Percentiles rank a stretch among this genome's conserved stretches.
Evolutionary conservation across 2,329 filamentous ascomycete genomes (phyloP).

Genomic region (Dactylellina haptotyla): DNA sequence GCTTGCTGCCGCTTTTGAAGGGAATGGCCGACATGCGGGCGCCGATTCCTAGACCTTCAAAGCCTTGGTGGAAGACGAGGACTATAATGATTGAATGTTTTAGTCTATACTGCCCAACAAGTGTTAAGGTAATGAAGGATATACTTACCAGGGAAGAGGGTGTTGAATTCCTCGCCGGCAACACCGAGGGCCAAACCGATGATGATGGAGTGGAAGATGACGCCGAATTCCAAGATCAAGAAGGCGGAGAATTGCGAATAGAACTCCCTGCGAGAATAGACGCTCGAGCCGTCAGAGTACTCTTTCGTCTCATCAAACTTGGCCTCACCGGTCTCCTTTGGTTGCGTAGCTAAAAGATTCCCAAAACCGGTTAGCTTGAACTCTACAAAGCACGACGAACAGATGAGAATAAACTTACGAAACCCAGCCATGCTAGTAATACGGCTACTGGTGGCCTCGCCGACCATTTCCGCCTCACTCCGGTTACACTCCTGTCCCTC

Average conservation of each 20-base stretch:
- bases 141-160: constrained; percentile 37
- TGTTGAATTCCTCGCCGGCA: constrained; percentile 48
- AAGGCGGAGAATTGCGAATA: constrained; percentile 59
- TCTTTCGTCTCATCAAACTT: constrained; percentile 1
- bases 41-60: constrained; percentile 79
- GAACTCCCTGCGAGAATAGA: constrained; percentile 30
- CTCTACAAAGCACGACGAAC: no score
- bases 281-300: constrained; percentile 21
- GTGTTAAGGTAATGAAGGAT: neutral
- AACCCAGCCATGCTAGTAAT: constrained; percentile 50
- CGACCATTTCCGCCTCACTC: constrained; percentile 23
- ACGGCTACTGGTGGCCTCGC: constrained; percentile 41
- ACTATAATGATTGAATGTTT: constrained; percentile 62
- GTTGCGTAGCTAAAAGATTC: constrained; percentile 23
- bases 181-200: constrained; percentile 48
- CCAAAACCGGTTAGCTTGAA: no score
- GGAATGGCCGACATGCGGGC: constrained; percentile 73
- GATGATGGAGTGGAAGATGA: constrained; percentile 77
- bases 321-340: constrained; percentile 5
- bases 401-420: no score
- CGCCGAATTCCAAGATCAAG: constrained; percentile 76
- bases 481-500: constrained; percentile 13
- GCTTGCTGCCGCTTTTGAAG: constrained; percentile 56
- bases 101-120: neutral
- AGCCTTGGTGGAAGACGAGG: constrained; percentile 81